Evolutionary conservation across 2,329 filamentous ascomycete species (phyloP).

Genomic region (Aureobasidium sp.): DNA sequence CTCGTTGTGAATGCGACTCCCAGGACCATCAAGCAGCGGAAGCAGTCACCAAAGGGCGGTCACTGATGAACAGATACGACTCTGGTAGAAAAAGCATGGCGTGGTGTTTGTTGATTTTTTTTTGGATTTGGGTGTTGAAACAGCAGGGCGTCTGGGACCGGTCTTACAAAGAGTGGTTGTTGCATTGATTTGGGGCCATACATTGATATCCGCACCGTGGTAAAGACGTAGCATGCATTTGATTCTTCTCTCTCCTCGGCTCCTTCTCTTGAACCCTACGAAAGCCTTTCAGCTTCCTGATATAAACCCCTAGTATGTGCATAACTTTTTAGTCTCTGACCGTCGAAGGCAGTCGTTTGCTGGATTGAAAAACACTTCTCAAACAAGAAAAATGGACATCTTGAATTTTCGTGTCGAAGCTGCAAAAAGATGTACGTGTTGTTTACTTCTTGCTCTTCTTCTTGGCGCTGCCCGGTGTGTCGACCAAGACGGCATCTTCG

Average conservation of each 20-base stretch:
- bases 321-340: background rate
- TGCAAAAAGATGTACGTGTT: background rate
- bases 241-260: constrained; percentile 52
- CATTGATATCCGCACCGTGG: constrained; percentile 9
- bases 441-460: constrained; percentile 52
- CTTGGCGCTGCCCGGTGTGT: constrained; percentile 39
- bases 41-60: constrained; percentile 33
- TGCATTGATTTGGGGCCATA: background rate
- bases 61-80: constrained; percentile 15
- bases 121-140: background rate
- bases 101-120: constrained; percentile 7
- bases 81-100: constrained; percentile 9
- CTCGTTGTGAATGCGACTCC: constrained; percentile 24
- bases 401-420: background rate
- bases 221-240: constrained; percentile 4
- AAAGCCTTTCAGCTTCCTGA: background rate
- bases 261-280: constrained; percentile 6
- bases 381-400: background rate
- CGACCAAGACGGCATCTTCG: constrained; percentile 71
- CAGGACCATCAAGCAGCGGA: constrained; percentile 26
- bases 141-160: background rate
- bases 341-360: background rate
- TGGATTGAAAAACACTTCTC: background rate
- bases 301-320: background rate
- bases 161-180: background rate